These are phyloP conservation scores for Myxozyma monticola DNA, from an alignment of 805 yeast species.

Conservation along the genomic window DNA sequence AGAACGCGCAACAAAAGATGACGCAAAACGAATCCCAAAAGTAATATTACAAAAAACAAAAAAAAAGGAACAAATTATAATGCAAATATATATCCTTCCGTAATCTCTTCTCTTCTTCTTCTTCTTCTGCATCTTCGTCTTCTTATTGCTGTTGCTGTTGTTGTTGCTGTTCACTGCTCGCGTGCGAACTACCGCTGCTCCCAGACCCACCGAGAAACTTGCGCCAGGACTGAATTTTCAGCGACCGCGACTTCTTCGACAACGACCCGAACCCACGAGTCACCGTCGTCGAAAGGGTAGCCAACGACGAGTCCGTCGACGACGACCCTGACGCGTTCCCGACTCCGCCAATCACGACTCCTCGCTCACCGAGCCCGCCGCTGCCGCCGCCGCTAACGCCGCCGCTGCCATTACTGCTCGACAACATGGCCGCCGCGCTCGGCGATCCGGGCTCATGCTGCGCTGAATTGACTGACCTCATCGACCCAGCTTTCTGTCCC, in stretches of 20 bases:
- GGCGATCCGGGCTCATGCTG: background rate
- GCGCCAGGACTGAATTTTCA: conserved; percentile 13
- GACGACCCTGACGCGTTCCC: no score
- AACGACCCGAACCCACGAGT: conserved; percentile 14
- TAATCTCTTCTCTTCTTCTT: no score
- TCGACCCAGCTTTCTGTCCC: background rate
- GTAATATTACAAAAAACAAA: background rate
- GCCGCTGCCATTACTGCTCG: background rate
- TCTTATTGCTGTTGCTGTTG: no score
- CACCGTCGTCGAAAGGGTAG: conserved; percentile 7
- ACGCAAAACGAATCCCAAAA: background rate
- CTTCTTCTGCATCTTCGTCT: no score
- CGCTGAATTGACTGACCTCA: background rate
- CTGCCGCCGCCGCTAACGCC: background rate
- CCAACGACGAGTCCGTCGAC: conserved; percentile 12
- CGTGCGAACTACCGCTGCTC: background rate
- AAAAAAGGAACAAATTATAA: background rate
- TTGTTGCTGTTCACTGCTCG: background rate
- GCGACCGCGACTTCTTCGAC: conserved; percentile 14
- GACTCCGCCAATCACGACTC: no score
- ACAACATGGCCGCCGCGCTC: background rate
- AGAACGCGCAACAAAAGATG: background rate
- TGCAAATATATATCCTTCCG: background rate
- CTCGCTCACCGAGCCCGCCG: background rate
- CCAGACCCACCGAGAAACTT: conserved; percentile 12